Base-by-base conservation (phyloP, 73 alveolate genomes). In the Paramecium bursaria region DNA sequence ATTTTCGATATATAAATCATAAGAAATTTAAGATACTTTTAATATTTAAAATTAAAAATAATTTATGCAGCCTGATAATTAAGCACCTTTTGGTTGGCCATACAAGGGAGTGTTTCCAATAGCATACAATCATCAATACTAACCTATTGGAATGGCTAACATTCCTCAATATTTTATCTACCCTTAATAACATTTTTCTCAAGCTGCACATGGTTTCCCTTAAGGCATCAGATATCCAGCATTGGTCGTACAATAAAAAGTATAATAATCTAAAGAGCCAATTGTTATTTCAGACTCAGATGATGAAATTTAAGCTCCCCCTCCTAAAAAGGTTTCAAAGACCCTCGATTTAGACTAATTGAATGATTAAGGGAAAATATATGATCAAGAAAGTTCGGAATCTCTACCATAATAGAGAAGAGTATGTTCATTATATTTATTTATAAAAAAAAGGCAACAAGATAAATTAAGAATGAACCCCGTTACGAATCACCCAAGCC, bases 331-430 rank as follows among this genome's bases (percentile, higher is more conserved):
- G 11, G 5, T 7, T 7, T 7, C 49, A 7, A 39, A 39, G 11
- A 7, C 11, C 14, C 49, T 39, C 14, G 57, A 67, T 42, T 19
- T 67, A 14, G 82, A 67, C 27, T 10, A 67, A 25, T 42, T 67
- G 21, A 25, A 11, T 9, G 17, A 33, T 7, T 67, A 44, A 42
- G 55, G 55, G 22, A 31, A 26, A 19, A 26, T 67, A 14, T 67
- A 67, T 35, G 57, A 67, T 3, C 46, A 67, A 6, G 60, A 67
- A 17, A 39, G 47, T 19, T 15, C 57, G 2, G 21, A 67, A 19
- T 67, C 82, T 11, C 21, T 42, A 39, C 14, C 44, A 25, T 11
- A 13, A 26, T 23, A 23, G 31, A 57, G 31, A 57, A 27, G 51
- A 29, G 50, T 57, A 39, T 7, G n/a, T n/a, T n/a, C n/a, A n/a